Conservation (phyloP, 1,139 yeast species). For the Geotrichum fermentans region DNA sequence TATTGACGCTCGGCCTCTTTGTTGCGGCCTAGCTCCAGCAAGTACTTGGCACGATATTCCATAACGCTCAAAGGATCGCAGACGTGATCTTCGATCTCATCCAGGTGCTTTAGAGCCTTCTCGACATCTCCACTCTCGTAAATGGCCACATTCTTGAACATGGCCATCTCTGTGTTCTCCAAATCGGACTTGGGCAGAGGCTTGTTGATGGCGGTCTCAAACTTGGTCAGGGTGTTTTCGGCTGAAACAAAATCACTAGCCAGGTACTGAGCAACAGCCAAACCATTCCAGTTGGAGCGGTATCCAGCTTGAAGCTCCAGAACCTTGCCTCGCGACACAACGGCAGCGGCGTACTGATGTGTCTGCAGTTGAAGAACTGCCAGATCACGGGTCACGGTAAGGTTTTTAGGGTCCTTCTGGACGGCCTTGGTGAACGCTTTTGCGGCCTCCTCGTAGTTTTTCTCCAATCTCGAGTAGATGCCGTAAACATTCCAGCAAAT, state of each 20-base stretch:
- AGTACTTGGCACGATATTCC: constrained; percentile 65
- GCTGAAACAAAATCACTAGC: constrained; percentile 64
- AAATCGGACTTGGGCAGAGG: constrained; percentile 43
- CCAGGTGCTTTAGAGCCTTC: constrained; percentile 60
- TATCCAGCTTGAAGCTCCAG: constrained; percentile 77
- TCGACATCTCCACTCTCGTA: constrained; percentile 59
- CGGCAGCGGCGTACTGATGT: constrained; percentile 64
- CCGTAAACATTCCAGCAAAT: constrained; percentile 85
- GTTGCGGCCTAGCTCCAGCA: constrained; percentile 41
- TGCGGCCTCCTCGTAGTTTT: constrained; percentile 71
- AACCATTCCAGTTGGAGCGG: constrained; percentile 87
- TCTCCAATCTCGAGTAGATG: constrained; percentile 66
- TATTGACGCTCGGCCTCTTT: constrained; percentile 67
- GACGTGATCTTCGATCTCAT: constrained; percentile 47
- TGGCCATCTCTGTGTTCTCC: constrained; percentile 75
- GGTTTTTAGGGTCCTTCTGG: constrained; percentile 74
- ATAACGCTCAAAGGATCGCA: constrained; percentile 59
- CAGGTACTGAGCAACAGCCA: constrained; percentile 82
- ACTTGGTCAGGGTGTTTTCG: constrained; percentile 63
- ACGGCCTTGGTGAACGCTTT: constrained; percentile 75
- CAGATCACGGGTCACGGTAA: constrained; percentile 76
- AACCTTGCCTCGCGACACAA: constrained; percentile 59
- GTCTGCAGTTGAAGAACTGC: constrained; percentile 73
- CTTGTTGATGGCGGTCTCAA: constrained; percentile 60
- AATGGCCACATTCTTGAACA: constrained; percentile 67